Evolutionary conservation across 2,329 filamentous ascomycete species (phyloP).

Genomic region (Scedosporium boydii): DNA sequence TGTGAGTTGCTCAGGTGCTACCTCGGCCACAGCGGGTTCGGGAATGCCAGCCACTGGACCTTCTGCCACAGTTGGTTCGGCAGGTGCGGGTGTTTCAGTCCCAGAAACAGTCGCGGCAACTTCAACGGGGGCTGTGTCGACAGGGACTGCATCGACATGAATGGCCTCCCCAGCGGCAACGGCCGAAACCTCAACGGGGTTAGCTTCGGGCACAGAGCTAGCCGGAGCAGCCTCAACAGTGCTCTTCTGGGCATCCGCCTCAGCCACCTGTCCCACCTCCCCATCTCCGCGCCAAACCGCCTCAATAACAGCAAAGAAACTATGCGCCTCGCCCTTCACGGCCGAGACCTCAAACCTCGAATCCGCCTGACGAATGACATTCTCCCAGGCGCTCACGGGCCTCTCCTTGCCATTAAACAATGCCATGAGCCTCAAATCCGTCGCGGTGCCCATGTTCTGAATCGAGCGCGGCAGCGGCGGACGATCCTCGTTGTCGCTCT

Average conservation of each 20-base stretch:
- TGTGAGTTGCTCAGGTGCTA: too few relatives aligned
- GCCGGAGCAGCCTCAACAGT: background rate
- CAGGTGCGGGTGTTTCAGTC: background rate
- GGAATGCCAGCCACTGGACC: too few relatives aligned
- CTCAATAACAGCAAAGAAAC: conserved; percentile 26
- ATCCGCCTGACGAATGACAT: conserved; percentile 34
- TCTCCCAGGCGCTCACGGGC: conserved; percentile 24
- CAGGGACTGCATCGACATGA: background rate
- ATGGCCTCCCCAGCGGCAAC: background rate
- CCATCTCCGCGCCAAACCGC: conserved; percentile 23
- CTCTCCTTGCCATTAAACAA: conserved; percentile 43
- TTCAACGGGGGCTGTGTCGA: background rate
- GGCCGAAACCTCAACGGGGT: background rate
- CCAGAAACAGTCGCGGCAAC: background rate
- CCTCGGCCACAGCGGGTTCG: too few relatives aligned
- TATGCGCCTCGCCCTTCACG: conserved; percentile 23
- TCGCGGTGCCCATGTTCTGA: conserved; percentile 35
- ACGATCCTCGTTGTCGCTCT: conserved; percentile 25
- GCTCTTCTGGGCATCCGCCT: background rate
- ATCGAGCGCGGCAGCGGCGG: conserved; percentile 24
- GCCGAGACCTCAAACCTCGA: conserved; percentile 31
- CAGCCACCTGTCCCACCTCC: background rate
- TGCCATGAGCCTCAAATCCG: conserved; percentile 44
- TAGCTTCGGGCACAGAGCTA: background rate
- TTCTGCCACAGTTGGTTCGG: too few relatives aligned